phyloP scores from a whole-genome alignment of 1,139 yeast species.

The Kluyveromyces sp. region DNA sequence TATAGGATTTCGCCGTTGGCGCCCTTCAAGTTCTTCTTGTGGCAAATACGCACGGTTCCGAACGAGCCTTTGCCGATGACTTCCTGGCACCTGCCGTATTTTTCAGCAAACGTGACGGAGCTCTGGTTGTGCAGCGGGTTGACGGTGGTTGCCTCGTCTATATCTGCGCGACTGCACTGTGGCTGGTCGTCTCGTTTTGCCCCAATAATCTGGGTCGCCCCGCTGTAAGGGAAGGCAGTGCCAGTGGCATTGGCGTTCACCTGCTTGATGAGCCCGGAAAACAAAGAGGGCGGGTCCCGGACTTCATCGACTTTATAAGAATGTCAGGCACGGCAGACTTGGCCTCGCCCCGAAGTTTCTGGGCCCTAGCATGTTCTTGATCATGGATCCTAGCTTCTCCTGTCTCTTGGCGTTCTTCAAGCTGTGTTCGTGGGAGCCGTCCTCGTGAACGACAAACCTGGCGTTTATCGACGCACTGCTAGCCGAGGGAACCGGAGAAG shows the following conservation, averaged over 20 bases:
- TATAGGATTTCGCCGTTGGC: conserved; percentile 43
- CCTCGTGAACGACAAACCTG: conserved; percentile 35
- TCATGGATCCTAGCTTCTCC: conserved; percentile 79
- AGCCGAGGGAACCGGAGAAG: no score
- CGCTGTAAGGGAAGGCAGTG: conserved; percentile 28
- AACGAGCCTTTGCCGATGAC: conserved; percentile 81
- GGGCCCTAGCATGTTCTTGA: conserved; percentile 76
- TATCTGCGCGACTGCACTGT: no score
- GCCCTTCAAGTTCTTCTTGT: conserved; percentile 37
- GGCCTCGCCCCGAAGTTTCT: conserved; percentile 73
- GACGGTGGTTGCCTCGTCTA: neutral
- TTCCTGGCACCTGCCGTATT: conserved; percentile 75
- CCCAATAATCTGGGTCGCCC: conserved; percentile 23
- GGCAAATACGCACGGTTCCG: conserved; percentile 74
- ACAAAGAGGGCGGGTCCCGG: conserved; percentile 61
- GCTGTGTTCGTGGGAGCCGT: conserved; percentile 73
- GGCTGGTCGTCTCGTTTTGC: conserved; percentile 4
- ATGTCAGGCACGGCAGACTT: conserved; percentile 77
- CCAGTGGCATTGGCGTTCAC: conserved; percentile 36
- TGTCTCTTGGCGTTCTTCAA: conserved; percentile 73
- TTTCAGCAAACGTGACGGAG: conserved; percentile 41
- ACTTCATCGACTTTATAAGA: conserved; percentile 28
- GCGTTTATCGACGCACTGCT: neutral
- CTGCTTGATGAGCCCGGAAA: conserved; percentile 73
- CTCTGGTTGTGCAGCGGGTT: conserved; percentile 13